phyloP scores from a whole-genome alignment of 257 asterid species.

The Primulina tabacum region DNA sequence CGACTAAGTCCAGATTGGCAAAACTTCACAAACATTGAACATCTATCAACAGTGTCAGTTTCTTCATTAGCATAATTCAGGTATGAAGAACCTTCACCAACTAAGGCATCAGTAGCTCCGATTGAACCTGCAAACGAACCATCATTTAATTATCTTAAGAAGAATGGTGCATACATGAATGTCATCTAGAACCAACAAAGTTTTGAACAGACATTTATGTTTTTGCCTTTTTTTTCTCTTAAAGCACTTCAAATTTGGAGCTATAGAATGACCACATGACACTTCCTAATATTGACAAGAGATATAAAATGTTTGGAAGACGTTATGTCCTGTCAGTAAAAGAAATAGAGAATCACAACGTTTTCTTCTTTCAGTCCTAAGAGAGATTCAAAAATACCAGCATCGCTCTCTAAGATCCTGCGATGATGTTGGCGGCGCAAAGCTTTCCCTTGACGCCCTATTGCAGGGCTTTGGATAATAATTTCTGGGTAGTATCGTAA shows the following conservation, averaged over 20 bases:
- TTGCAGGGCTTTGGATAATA: slow-evolving; percentile 47
- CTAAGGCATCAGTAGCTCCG: slow-evolving; percentile 23
- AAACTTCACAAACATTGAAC: slow-evolving; percentile 54
- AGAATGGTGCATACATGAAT: not conserved
- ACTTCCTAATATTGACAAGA: not conserved
- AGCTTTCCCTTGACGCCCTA: slow-evolving; percentile 97
- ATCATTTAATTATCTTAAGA: not conserved
- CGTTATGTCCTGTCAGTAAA: not conserved
- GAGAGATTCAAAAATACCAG: slow-evolving; percentile 31
- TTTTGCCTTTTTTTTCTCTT: not conserved
- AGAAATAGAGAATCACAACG: slow-evolving; percentile 11
- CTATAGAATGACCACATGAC: not conserved
- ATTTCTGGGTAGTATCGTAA: slow-evolving; percentile 57
- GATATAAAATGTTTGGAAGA: slow-evolving; percentile 1
- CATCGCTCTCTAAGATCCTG: slow-evolving; percentile 54
- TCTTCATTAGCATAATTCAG: slow-evolving; percentile 23
- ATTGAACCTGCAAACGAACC: slow-evolving; percentile 44
- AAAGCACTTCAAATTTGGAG: not conserved
- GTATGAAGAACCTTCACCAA: slow-evolving; percentile 27
- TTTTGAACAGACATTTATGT: not conserved
- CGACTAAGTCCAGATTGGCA: slow-evolving; percentile 65
- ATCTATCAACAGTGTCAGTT: slow-evolving; percentile 36
- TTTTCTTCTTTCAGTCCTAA: slow-evolving; percentile 22
- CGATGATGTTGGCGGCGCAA: slow-evolving; percentile 77
- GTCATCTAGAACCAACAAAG: slow-evolving; percentile 11